A percentile compares a stretch with the other conserved stretches of the same genome.
Evolutionary conservation across 2,329 filamentous ascomycete genomes (phyloP).

Genomic region (Pezicula carpinea): DNA sequence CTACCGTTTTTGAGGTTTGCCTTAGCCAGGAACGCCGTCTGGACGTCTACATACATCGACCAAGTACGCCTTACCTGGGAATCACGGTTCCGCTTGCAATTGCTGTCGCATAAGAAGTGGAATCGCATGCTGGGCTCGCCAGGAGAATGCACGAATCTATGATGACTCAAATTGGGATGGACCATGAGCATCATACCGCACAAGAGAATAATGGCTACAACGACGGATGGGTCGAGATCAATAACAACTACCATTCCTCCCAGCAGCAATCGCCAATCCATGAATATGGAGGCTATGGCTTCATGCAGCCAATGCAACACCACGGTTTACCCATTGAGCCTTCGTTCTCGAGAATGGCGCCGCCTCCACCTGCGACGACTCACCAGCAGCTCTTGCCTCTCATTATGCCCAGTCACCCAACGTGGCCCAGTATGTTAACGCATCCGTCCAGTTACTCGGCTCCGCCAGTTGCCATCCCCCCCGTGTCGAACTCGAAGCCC

Average conservation of each 20-base stretch:
- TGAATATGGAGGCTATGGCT: constrained; percentile 62
- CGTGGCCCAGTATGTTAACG: constrained; percentile 80
- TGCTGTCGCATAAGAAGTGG: constrained; percentile 9
- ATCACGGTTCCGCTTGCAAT: constrained; percentile 16
- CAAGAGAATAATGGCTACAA: constrained; percentile 33
- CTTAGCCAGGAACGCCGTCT: constrained; percentile 29
- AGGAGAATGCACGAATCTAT: constrained; percentile 31
- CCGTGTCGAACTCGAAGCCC: constrained; percentile 33
- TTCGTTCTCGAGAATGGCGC: constrained; percentile 49
- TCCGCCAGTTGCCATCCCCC: constrained; percentile 50
- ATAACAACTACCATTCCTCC: constrained; percentile 33
- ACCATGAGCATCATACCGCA: constrained; percentile 26
- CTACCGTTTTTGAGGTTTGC: constrained; percentile 29
- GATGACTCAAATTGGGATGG: constrained; percentile 31
- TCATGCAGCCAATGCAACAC: constrained; percentile 51
- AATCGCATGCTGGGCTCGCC: constrained; percentile 6
- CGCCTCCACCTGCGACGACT: constrained; percentile 46
- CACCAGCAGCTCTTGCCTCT: constrained; percentile 61
- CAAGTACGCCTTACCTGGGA: constrained; percentile 14
- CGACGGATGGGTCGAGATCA: constrained; percentile 53
- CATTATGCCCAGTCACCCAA: constrained; percentile 61
- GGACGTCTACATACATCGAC: constrained; percentile 12
- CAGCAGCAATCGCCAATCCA: constrained; percentile 68
- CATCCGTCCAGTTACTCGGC: constrained; percentile 63
- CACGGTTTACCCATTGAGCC: constrained; percentile 57